phyloP scores from a whole-genome alignment of 805 yeast species.

The Candida coquimbonensis region DNA sequence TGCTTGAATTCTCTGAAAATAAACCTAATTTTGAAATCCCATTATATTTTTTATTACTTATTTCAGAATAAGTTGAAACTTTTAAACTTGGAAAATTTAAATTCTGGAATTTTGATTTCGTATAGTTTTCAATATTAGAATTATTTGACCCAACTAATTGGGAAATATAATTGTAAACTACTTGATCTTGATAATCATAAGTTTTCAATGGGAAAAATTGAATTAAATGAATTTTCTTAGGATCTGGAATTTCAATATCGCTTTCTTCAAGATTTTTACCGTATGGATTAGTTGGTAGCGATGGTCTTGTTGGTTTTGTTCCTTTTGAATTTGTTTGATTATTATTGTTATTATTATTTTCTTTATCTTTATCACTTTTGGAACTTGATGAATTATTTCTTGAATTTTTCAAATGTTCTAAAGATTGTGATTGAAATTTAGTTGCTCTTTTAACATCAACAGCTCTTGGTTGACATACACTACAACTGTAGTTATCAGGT shows the following conservation, averaged over 20 bases:
- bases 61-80: conserved; percentile 55
- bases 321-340: background rate
- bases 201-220: conserved; percentile 27
- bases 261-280: conserved; percentile 28
- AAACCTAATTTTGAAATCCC: conserved; percentile 71
- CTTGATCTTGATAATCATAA: conserved; percentile 38
- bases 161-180: conserved; percentile 39
- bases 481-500: conserved; percentile 79
- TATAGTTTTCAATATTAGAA: conserved; percentile 12
- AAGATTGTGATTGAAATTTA: conserved; percentile 29
- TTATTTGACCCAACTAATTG: conserved; percentile 8
- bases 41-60: conserved; percentile 41
- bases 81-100: conserved; percentile 28
- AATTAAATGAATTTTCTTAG: conserved; percentile 30
- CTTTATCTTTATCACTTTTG: conserved; percentile 1
- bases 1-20: conserved; percentile 28
- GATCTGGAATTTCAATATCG: conserved; percentile 28
- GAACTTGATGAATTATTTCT: conserved; percentile 5
- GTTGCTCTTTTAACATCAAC: conserved; percentile 38
- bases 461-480: conserved; percentile 56
- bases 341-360: background rate
- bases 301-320: conserved; percentile 13
- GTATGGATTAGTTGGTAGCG: conserved; percentile 16
- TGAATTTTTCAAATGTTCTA: conserved; percentile 13
- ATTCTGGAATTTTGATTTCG: conserved; percentile 18